Base-by-base conservation (phyloP, 139 green algal genomes). In the Chlorella sp. region DNA sequence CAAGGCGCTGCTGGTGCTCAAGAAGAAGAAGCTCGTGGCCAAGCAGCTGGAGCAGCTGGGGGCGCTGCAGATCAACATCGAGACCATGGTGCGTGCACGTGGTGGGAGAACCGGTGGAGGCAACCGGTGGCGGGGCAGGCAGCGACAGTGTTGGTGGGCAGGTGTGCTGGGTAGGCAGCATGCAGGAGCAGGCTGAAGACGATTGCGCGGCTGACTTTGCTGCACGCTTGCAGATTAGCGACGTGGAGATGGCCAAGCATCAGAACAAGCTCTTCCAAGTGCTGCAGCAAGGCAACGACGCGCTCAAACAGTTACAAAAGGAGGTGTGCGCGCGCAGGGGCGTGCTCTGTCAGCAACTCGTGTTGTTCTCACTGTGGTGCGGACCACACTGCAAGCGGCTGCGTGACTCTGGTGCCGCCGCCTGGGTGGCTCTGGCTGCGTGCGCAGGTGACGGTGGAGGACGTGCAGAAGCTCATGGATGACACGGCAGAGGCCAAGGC, bases 401-500 rank as follows among this genome's bases (percentile, higher is more conserved):
- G n/a, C n/a, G n/a, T n/a, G n/a, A n/a, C n/a, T n/a, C n/a, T n/a
- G n/a, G n/a, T n/a, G n/a, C n/a, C n/a, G n/a, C n/a, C n/a, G n/a
- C n/a, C n/a, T n/a, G n/a, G n/a, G n/a, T n/a, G n/a, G n/a, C n/a
- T n/a, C n/a, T 70, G 35, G 26, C 35, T 70, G 64, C n/a, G n/a
- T n/a, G 31, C 51, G 26, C 82, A 89, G 68, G 70, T 94, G 30
- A 78, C 74, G 0, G 59, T 97, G 67, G 92, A 95, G 49, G 92
- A 97, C 49, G 82, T 97, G 29, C 80, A 94, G 75, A 74, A 80
- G 71, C 81, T 93, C 61, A 88, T 86, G 76, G 87, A 92, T 23
- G 90, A 97, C 36, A 90, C 83, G 23, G 86, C 84, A n/a, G 90
- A 94, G 68, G 87, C 91, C 2, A 86, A 86, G 73, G 88, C 85